These are phyloP conservation scores for Colletotrichum sp. DNA, from an alignment of 2,329 filamentous ascomycete genomes.

Conservation along the genomic window DNA sequence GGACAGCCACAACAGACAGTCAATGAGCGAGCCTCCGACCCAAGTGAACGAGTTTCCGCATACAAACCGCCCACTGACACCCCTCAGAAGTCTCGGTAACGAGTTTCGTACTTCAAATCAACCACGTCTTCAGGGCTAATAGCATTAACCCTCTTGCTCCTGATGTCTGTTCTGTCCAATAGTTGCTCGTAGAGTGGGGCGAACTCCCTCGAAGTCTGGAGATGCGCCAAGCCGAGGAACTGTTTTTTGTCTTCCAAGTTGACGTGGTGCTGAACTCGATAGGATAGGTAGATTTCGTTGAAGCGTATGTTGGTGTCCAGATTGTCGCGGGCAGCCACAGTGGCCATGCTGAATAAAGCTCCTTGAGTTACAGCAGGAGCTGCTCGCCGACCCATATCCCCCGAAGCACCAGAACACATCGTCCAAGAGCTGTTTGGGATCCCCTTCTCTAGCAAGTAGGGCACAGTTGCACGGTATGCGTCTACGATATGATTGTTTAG, in stretches of 20 bases:
- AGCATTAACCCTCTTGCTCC: background rate
- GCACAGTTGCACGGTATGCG: constrained; percentile 34
- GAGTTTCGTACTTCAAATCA: background rate
- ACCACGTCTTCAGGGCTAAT: background rate
- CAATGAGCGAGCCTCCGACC: rapidly evolving
- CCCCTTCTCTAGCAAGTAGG: constrained; percentile 32
- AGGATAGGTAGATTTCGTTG: constrained; percentile 41
- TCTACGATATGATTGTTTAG: constrained; percentile 13
- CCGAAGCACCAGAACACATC: constrained; percentile 33
- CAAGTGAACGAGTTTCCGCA: background rate
- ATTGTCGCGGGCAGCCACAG: constrained; percentile 32
- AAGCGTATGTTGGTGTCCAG: constrained; percentile 38
- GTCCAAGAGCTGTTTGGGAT: constrained; percentile 33
- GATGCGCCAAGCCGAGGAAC: constrained; percentile 2
- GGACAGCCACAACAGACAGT: too few species aligned
- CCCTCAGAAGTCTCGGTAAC: background rate
- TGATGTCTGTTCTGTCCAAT: constrained; percentile 6
- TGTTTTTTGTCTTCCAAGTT: background rate
- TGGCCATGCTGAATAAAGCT: constrained; percentile 38
- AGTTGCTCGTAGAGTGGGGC: constrained; percentile 6
- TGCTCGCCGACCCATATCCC: constrained; percentile 25
- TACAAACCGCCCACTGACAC: rapidly evolving
- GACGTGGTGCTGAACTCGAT: constrained; percentile 30
- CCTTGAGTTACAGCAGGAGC: constrained; percentile 37
- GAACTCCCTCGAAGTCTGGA: background rate